phyloP scores from a whole-genome alignment of 1,284 basidiomycete species.

The Hemileia vastatrix region DNA sequence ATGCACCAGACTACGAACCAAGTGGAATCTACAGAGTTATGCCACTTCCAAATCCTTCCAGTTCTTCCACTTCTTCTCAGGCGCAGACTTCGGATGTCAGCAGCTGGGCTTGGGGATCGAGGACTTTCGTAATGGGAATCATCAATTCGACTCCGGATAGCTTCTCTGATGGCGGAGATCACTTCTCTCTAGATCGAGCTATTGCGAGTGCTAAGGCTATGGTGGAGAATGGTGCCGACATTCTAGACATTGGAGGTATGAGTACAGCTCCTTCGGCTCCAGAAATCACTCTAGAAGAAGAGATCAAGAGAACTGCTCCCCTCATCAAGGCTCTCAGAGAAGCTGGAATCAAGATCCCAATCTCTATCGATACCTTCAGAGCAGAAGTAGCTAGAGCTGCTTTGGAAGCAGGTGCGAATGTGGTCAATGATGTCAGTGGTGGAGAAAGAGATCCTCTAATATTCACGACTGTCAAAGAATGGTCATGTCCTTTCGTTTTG shows the following conservation, averaged over 20 bases:
- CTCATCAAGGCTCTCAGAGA: conserved; percentile 42
- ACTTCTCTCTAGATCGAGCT: conserved; percentile 44
- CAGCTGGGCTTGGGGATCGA: conserved; percentile 30
- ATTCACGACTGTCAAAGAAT: conserved; percentile 57
- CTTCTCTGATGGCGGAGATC: conserved; percentile 75
- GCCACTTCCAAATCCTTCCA: too few species aligned
- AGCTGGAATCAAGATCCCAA: conserved; percentile 49
- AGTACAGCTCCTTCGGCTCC: conserved; percentile 71
- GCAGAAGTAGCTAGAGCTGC: conserved; percentile 67
- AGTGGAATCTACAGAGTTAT: too few species aligned
- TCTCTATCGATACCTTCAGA: conserved; percentile 91
- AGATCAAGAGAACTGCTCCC: conserved; percentile 57
- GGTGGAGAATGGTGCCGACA: conserved; percentile 55
- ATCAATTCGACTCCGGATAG: conserved; percentile 93
- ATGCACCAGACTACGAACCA: conserved; percentile 28
- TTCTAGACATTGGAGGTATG: conserved; percentile 88
- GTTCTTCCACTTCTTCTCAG: conserved; percentile 3
- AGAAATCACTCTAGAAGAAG: conserved; percentile 62
- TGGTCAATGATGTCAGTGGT: conserved; percentile 87
- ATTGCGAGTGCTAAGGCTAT: conserved; percentile 37
- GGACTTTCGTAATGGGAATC: conserved; percentile 78
- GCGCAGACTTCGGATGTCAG: conserved; percentile 2
- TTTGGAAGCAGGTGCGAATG: conserved; percentile 71
- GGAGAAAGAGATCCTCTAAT: conserved; percentile 50
- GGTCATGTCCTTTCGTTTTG: conserved; percentile 60